Conservation (phyloP, 2,329 filamentous ascomycete species). For the Aspergillus niger region DNA sequence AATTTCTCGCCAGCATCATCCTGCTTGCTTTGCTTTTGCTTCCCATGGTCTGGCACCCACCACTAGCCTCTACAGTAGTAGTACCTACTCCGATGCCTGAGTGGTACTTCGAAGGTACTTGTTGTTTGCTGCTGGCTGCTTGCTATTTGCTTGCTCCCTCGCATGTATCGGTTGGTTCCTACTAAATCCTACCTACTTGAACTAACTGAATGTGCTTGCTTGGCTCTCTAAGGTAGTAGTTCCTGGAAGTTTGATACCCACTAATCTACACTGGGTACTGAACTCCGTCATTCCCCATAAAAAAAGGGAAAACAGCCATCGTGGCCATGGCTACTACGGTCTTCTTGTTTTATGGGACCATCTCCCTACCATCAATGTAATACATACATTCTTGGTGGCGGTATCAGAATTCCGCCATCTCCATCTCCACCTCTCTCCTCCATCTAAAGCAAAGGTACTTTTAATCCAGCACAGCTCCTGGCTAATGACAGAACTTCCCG, state of each 20-base stretch:
- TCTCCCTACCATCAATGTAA: not conserved
- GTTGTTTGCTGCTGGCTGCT: not conserved
- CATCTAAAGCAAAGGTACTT: not conserved
- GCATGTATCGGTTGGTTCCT: not conserved
- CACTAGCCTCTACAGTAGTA: too few species aligned
- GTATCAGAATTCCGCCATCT: not conserved
- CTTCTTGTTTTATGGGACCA: too few species aligned
- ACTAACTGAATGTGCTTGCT: not conserved
- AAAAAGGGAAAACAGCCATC: not conserved
- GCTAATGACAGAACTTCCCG: conserved; percentile 9
- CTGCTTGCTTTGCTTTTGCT: not conserved
- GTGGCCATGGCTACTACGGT: not conserved
- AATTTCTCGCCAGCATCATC: not conserved
- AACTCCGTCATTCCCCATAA: not conserved
- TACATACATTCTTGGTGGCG: not conserved
- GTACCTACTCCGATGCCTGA: too few species aligned
- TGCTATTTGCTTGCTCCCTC: not conserved
- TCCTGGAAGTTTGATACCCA: not conserved
- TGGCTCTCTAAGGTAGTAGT: not conserved
- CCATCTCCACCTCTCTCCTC: not conserved
- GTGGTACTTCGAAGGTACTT: too few species aligned
- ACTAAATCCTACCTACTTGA: too few species aligned
- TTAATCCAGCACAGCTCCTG: not conserved
- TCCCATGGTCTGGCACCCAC: too few species aligned
- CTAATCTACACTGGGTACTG: not conserved